Base-by-base conservation (phyloP, 2,329 filamentous ascomycete genomes). In the Apiospora aurea region DNA sequence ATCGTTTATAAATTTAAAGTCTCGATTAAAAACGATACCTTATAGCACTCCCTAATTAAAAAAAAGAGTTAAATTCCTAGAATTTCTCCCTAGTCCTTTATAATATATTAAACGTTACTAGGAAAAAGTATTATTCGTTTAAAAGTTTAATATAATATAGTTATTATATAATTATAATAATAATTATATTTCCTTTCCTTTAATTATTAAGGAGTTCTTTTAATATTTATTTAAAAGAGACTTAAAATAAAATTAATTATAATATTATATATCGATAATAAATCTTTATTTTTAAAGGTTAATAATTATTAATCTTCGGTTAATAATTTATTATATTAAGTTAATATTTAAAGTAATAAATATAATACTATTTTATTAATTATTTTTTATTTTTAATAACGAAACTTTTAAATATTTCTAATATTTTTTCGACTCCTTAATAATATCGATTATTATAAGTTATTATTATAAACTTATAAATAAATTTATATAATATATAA, bases 301-400 rank as follows among this genome's bases (percentile, higher is more conserved):
- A 18, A 47, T 47, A 47, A 47, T 47, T 47, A 47, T 44, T 44
- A 44, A 44, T 44, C 1, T 4, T 14, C 1, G 2, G 2, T 44
- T 44, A 44, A 44, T 2, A 14, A 44, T 44, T 14, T 14, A 44
- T 44, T 13, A 44, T 67, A 29, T n/a, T 67, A 67, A 67, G 41
- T 29, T 18, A 7, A 67, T 67, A n/a, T 10, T 67, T 67, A 67
- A 67, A 67, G 18, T 67, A 67, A 67, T 67, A 67, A 67, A 67
- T 18, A 41, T 38, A 67, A n/a, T 26, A 29, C 41, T 67, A 67
- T 38, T n/a, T 26, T 41, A 29, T 29, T 18, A 67, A 67, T 13
- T 26, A 3, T 18, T 67, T 29, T 38, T 38, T 26, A 7, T 38
- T 67, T 41, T 38, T 67, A 67, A 67, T 10, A 41, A 41, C 41